A percentile compares a stretch with the other conserved stretches of the same genome.
Conservation (phyloP, 2,329 filamentous ascomycete species). For the Arachnopeziza araneosa region DNA sequence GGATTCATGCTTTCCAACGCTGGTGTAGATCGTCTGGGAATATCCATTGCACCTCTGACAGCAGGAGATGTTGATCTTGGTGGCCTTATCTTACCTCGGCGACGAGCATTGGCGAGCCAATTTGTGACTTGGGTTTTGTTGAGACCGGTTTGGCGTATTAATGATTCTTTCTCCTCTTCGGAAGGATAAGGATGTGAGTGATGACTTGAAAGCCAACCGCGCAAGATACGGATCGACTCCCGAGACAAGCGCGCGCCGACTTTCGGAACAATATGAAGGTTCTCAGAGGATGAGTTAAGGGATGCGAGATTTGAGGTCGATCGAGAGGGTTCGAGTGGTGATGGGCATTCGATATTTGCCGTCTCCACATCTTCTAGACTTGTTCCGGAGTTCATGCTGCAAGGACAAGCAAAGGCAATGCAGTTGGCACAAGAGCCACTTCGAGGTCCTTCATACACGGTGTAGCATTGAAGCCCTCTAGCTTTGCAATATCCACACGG, state of each 20-base stretch:
- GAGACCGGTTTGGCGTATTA: slow-evolving; percentile 74
- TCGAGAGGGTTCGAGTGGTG: not conserved
- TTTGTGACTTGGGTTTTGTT: slow-evolving; percentile 82
- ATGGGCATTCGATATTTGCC: not conserved
- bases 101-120: slow-evolving; percentile 86
- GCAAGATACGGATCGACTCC: slow-evolving; percentile 73
- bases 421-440: slow-evolving; percentile 20
- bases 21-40: slow-evolving; percentile 58
- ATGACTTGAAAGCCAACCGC: slow-evolving; percentile 79
- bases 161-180: slow-evolving; percentile 76
- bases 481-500: slow-evolving; percentile 21
- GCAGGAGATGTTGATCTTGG: slow-evolving; percentile 64
- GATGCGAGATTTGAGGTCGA: slow-evolving; percentile 18
- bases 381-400: slow-evolving; percentile 9
- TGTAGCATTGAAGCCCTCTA: slow-evolving; percentile 17
- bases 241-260: slow-evolving; percentile 72
- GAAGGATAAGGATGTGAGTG: slow-evolving; percentile 81
- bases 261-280: slow-evolving; percentile 57
- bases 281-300: slow-evolving; percentile 48
- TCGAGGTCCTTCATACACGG: slow-evolving; percentile 10
- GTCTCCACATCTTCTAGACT: not conserved
- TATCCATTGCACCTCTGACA: slow-evolving; percentile 63
- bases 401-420: slow-evolving; percentile 14
- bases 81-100: slow-evolving; percentile 70
- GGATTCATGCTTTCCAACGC: slow-evolving; percentile 52